Evolutionary conservation across 345 rosid species (phyloP).

Genomic region (Eucalyptus leucophloia): DNA sequence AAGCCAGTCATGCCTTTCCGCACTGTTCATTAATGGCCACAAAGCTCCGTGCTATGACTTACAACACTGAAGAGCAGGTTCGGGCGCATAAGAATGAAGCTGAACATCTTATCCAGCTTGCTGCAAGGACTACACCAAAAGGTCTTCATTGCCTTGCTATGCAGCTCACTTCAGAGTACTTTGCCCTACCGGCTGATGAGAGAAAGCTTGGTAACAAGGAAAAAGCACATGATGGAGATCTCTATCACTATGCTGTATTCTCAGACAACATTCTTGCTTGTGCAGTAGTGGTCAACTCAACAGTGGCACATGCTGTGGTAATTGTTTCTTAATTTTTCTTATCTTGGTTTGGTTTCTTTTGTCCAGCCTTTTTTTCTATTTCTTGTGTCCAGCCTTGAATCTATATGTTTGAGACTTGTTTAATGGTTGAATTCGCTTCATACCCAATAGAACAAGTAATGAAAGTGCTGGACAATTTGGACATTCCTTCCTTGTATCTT

Average conservation of each 20-base stretch:
- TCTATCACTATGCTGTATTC: conserved; percentile 72
- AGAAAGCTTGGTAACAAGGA: conserved; percentile 62
- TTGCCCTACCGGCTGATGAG: conserved; percentile 46
- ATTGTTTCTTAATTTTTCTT: neutral
- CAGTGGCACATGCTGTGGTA: conserved; percentile 62
- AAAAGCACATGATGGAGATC: conserved; percentile 28
- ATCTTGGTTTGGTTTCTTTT: neutral
- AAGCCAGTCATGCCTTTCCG: conserved; percentile 42
- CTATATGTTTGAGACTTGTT: neutral
- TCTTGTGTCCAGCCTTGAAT: neutral
- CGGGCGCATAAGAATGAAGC: conserved; percentile 56
- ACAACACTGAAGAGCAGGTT: conserved; percentile 68
- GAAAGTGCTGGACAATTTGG: neutral
- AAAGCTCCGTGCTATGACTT: conserved; percentile 69
- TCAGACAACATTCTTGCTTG: conserved; percentile 85
- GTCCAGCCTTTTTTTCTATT: neutral
- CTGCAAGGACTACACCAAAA: conserved; percentile 84
- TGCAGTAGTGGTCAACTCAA: conserved; percentile 83
- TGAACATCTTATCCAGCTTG: conserved; percentile 65
- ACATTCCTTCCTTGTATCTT: neutral
- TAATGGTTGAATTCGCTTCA: neutral
- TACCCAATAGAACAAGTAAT: neutral
- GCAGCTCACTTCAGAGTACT: conserved; percentile 74
- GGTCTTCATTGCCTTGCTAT: conserved; percentile 91
- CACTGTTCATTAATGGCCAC: conserved; percentile 58